Percentiles rank a stretch among this genome's conserved stretches.
Evolutionary conservation across 345 rosid species (phyloP).

Genomic region (Pugionium cornutum): DNA sequence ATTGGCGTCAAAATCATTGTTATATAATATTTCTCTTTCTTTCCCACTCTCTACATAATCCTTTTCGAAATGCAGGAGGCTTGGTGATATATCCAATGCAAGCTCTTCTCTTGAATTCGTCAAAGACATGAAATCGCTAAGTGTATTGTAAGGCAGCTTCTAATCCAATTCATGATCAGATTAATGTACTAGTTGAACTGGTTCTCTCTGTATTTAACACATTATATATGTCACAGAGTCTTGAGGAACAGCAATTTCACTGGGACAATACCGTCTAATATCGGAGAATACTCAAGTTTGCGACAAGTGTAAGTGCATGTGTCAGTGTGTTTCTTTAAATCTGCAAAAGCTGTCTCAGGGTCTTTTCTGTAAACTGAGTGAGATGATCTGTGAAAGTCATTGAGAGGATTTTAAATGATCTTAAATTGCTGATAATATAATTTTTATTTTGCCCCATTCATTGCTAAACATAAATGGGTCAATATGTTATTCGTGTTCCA

Average conservation of each 20-base stretch:
- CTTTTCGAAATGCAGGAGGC: constrained; percentile 48
- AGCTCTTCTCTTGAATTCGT: constrained; percentile 57
- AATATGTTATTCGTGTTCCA: constrained; percentile 21
- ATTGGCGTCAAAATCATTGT: constrained; percentile 1
- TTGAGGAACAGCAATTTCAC: constrained; percentile 56
- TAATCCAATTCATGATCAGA: constrained; percentile 14
- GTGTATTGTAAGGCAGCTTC: constrained; percentile 48
- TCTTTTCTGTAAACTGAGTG: constrained; percentile 1
- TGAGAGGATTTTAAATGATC: background rate
- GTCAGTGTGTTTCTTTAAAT: background rate
- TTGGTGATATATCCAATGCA: constrained; percentile 61
- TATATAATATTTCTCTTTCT: constrained; percentile 10
- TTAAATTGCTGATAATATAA: background rate
- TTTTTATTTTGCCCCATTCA: constrained; percentile 10
- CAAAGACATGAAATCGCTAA: constrained; percentile 50
- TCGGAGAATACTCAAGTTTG: constrained; percentile 54
- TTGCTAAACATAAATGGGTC: background rate
- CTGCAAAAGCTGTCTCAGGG: background rate
- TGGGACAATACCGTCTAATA: constrained; percentile 57
- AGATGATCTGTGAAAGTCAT: constrained; percentile 2
- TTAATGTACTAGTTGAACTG: background rate
- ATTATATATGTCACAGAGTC: constrained; percentile 42
- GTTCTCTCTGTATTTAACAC: constrained; percentile 20
- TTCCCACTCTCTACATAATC: background rate
- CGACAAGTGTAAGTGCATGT: constrained; percentile 52